Evolutionary conservation across 1,284 basidiomycete genomes (phyloP).

Genomic region (Ceratobasidium sp.): DNA sequence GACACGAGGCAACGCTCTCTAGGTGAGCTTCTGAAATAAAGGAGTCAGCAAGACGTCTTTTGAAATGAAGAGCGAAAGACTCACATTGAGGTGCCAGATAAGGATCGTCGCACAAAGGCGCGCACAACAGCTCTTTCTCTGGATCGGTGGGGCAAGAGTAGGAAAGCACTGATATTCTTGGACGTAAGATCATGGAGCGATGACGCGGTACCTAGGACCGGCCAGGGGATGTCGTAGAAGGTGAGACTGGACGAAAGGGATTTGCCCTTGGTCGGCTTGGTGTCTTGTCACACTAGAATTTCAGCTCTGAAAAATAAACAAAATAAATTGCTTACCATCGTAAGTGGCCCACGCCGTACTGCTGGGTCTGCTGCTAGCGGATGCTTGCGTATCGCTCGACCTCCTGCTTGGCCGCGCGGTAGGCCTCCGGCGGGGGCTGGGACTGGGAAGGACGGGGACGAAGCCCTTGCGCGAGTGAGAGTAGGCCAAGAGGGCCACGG

Average conservation of each 20-base stretch:
- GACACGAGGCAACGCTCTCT: no score
- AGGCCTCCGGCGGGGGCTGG: neutral
- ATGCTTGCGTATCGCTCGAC: constrained; percentile 25
- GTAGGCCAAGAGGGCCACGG: constrained; percentile 27
- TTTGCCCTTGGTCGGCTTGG: constrained; percentile 41
- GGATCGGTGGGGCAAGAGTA: constrained; percentile 46
- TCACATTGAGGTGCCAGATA: no score
- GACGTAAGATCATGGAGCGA: constrained; percentile 42
- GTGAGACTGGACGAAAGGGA: constrained; percentile 37
- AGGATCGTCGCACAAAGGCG: no score
- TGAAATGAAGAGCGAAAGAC: no score
- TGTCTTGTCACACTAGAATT: constrained; percentile 12
- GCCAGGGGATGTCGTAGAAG: constrained; percentile 48
- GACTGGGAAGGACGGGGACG: constrained; percentile 24
- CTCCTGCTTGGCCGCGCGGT: constrained; percentile 20
- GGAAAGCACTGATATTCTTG: constrained; percentile 45
- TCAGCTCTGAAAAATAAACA: constrained; percentile 9
- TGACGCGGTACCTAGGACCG: constrained; percentile 42
- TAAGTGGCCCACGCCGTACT: constrained; percentile 28
- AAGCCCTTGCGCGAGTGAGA: constrained; percentile 32
- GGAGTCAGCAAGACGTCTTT: no score
- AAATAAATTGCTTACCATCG: constrained; percentile 25
- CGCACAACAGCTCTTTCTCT: constrained; percentile 34
- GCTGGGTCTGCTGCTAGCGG: neutral
- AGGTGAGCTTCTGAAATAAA: no score